phyloP scores from a whole-genome alignment of 306 rosid species.

The Sindora glabra region DNA sequence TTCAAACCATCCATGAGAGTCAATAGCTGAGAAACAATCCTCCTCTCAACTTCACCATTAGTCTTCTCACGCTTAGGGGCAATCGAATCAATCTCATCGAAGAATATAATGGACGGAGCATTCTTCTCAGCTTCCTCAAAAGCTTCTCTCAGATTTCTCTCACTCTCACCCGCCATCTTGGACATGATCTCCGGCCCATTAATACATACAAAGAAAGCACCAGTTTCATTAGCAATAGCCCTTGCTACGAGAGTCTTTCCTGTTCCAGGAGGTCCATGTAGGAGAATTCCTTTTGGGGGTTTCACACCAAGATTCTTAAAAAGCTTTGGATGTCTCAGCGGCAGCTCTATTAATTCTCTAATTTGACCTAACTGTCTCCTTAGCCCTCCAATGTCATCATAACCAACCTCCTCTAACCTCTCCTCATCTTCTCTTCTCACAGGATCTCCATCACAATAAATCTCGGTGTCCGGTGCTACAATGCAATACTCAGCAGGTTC shows the following conservation, averaged over 20 bases:
- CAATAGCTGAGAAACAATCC: slow-evolving; percentile 94
- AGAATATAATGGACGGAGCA: slow-evolving; percentile 94
- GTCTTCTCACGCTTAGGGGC: slow-evolving; percentile 98
- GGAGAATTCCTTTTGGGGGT: slow-evolving; percentile 94
- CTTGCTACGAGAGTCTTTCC: slow-evolving; percentile 91
- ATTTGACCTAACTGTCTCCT: slow-evolving; percentile 98
- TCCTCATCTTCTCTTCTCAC: slow-evolving; percentile 91
- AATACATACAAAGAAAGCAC: slow-evolving; percentile 97
- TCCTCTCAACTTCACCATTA: slow-evolving; percentile 96
- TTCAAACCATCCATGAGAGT: slow-evolving; percentile 97
- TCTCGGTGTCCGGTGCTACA: slow-evolving; percentile 97
- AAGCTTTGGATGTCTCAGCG: slow-evolving; percentile 91
- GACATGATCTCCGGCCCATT: slow-evolving; percentile 98
- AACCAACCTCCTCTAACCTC: slow-evolving; percentile 91
- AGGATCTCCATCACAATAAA: slow-evolving; percentile 93
- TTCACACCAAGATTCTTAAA: slow-evolving; percentile 93
- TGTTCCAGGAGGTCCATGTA: slow-evolving; percentile 93
- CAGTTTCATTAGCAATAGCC: slow-evolving; percentile 97
- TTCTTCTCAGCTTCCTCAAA: slow-evolving; percentile 99
- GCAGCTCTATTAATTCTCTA: slow-evolving; percentile 83
- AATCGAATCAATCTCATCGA: slow-evolving; percentile 93
- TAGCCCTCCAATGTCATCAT: slow-evolving; percentile 96
- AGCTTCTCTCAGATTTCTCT: slow-evolving; percentile 94
- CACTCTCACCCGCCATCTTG: slow-evolving; percentile 93
- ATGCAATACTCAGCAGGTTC: slow-evolving; percentile 92